These are phyloP conservation scores for Nakazawaea anatomiae DNA, from an alignment of 805 yeast genomes.

Conservation along the genomic window DNA sequence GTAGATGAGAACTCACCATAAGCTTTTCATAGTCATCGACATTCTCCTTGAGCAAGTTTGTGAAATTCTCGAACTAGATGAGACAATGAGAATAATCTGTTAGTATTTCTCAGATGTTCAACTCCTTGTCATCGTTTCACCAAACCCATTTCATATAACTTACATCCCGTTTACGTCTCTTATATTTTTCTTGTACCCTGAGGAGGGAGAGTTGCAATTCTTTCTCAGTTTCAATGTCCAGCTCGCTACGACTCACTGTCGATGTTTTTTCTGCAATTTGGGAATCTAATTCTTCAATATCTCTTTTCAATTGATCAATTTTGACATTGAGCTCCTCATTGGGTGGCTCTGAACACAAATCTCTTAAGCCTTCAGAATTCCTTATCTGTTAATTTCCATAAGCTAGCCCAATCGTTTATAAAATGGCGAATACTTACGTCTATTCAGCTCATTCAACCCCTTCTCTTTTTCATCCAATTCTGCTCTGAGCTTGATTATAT, in stretches of 20 bases:
- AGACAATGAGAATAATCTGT: neutral
- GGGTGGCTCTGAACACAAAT: neutral
- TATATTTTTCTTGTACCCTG: neutral
- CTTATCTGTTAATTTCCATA: neutral
- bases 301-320: slow-evolving; percentile 7
- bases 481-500: neutral
- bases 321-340: neutral
- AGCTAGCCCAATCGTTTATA: neutral
- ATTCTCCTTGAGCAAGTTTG: slow-evolving; percentile 10
- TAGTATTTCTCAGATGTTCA: neutral
- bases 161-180: neutral
- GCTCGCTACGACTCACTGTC: neutral
- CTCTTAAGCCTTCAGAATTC: neutral
- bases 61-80: slow-evolving; percentile 9
- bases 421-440: neutral
- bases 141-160: neutral
- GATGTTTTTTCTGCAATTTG: neutral
- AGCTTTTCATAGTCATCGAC: slow-evolving; percentile 11
- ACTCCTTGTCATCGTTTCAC: neutral
- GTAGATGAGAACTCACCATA: slow-evolving; percentile 1
- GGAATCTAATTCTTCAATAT: neutral
- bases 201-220: neutral
- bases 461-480: slow-evolving; percentile 4
- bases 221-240: neutral
- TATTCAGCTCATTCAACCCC: neutral